Conservation (phyloP, 345 rosid genomes). For the Populus ilicifolia region DNA sequence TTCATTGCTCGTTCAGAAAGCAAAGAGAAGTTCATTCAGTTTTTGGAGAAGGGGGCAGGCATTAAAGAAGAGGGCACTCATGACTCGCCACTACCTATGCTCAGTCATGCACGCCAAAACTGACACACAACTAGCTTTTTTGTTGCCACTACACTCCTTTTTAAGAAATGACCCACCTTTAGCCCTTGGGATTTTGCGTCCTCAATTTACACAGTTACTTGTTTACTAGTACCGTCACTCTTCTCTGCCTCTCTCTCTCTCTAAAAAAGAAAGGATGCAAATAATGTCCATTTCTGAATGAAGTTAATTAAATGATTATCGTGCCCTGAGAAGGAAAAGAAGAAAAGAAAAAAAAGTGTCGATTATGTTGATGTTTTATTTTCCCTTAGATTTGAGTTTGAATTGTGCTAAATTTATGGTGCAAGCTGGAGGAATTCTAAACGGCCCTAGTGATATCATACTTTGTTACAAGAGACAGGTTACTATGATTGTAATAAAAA, state of each 20-base stretch:
- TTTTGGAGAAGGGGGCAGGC: slow-evolving; percentile 16
- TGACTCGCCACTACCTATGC: slow-evolving; percentile 28
- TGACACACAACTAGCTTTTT: slow-evolving; percentile 45
- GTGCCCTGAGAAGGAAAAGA: neutral
- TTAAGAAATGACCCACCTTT: slow-evolving; percentile 20
- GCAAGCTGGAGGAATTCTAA: neutral
- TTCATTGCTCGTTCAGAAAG: slow-evolving; percentile 20
- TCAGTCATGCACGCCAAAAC: slow-evolving; percentile 44
- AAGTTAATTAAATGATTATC: neutral
- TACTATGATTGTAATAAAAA: neutral
- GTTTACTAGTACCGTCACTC: neutral
- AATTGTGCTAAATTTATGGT: neutral
- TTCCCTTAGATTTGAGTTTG: neutral
- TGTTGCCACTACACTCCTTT: slow-evolving; percentile 16
- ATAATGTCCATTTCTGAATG: neutral
- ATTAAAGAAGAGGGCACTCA: slow-evolving; percentile 23
- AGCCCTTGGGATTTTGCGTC: slow-evolving; percentile 20
- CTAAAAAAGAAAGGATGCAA: neutral
- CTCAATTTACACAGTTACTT: slow-evolving; percentile 18
- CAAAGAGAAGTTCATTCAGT: slow-evolving; percentile 13
- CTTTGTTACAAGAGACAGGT: neutral
- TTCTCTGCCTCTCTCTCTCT: neutral
- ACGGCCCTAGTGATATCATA: neutral
- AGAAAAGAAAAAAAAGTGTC: neutral
- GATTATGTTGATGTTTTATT: neutral